Base-by-base conservation (phyloP, 2,329 filamentous ascomycete genomes). In the Cercospora berteroae region DNA sequence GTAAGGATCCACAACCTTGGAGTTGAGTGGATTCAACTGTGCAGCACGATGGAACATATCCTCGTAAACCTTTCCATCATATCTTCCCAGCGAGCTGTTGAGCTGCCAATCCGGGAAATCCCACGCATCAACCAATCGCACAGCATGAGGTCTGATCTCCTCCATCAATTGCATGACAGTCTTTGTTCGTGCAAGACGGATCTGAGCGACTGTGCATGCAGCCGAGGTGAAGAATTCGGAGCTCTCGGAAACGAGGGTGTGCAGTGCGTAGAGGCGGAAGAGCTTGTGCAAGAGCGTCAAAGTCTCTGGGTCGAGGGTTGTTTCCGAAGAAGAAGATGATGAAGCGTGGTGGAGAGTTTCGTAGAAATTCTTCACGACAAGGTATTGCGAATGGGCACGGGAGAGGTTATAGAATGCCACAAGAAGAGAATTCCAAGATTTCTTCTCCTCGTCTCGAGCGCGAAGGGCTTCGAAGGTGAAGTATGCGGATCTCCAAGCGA, bases 341-440 rank as follows among this genome's bases (percentile, higher is more conserved):
- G 52, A n/a, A 6, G 52, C 52, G n/a, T 57, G 52, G 42, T 88
- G 86, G 20, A 94, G 86, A 1, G 86, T 83, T 4, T 88, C 83
- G 80, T 95, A 92, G 81, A 93, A 93, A 82, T 89, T 91, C 83
- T 91, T 92, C 70, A 93, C 90, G 0, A 93, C 85, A 72, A 92
- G 85, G 79, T 92, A 93, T 78, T 93, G 90, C 0, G 89, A 90
- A 77, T 91, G 90, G 0, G 90, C 90, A 5, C 90, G 92, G 66
- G 85, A 89, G 5, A 93, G 85, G 52, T 89, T 88, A 85, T 89
- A 92, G 80, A 93, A 93, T 79, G 93, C 89, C 13, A 93, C 88
- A 16, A 93, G 85, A 8, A 93, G 83, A 68, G 87, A 89, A 81
- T 93, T 93, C 90, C 90, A 93, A 0, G 89, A 86, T 74, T 88